Evolutionary conservation across 179 eudicot species (phyloP).

Genomic region (Actinidia polygama): DNA sequence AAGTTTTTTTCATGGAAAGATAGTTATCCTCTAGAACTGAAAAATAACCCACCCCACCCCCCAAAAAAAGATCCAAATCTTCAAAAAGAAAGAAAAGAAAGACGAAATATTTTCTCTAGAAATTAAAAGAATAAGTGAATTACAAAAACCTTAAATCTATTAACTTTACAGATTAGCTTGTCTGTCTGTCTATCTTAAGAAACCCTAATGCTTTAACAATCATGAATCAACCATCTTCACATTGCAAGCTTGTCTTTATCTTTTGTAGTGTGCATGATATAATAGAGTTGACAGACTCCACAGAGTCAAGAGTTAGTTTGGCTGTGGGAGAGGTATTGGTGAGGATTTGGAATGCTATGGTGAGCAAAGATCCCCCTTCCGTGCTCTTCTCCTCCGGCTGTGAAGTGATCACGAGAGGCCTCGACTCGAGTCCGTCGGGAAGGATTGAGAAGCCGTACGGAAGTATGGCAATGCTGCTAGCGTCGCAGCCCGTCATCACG

Average conservation of each 20-base stretch:
- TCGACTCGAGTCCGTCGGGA: slow-evolving; percentile 80
- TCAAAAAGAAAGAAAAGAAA: too few relatives aligned
- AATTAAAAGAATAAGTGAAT: background rate
- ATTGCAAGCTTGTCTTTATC: slow-evolving; percentile 22
- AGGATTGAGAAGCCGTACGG: slow-evolving; percentile 93
- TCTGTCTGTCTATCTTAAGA: background rate
- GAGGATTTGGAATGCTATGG: slow-evolving; percentile 76
- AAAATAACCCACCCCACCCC: background rate
- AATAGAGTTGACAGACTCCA: slow-evolving; percentile 71
- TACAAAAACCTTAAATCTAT: slow-evolving; percentile 4
- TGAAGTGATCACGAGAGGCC: slow-evolving; percentile 77
- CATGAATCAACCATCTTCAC: slow-evolving; percentile 6
- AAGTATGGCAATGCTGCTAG: slow-evolving; percentile 66
- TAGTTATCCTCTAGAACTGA: background rate
- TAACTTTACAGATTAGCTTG: background rate
- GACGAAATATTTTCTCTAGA: too few relatives aligned
- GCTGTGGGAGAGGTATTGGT: slow-evolving; percentile 65
- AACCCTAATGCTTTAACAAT: background rate
- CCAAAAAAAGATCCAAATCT: too few relatives aligned
- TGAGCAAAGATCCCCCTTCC: slow-evolving; percentile 84
- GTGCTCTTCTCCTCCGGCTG: slow-evolving; percentile 62
- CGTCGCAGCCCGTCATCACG: slow-evolving; percentile 88
- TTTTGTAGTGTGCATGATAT: slow-evolving; percentile 70
- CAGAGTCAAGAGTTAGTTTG: slow-evolving; percentile 58
- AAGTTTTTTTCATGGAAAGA: background rate